A percentile compares a stretch with the other conserved stretches of the same genome.
Conservation (phyloP, 1,139 yeast genomes). For the Geotrichum klebahnii region DNA sequence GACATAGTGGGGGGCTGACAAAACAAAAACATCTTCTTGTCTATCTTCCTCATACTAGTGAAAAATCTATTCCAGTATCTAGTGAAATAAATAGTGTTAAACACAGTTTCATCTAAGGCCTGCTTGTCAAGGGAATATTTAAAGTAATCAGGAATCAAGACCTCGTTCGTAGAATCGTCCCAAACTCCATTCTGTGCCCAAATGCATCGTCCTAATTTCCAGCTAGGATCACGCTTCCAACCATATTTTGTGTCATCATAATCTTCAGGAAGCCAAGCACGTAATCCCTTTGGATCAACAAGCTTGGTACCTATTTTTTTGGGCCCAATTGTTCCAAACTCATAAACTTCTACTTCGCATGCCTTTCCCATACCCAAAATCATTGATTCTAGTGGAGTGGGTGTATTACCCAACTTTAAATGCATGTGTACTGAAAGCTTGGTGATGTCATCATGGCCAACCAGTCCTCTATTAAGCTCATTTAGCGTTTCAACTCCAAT, state of each 20-base stretch:
- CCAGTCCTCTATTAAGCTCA: conserved; percentile 53
- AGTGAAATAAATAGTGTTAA: conserved; percentile 59
- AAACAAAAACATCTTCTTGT: conserved; percentile 52
- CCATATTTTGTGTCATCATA: conserved; percentile 57
- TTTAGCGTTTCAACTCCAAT: conserved; percentile 77
- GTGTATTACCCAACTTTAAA: conserved; percentile 35
- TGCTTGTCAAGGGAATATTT: conserved; percentile 43
- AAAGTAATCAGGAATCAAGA: conserved; percentile 48
- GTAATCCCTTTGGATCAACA: conserved; percentile 63
- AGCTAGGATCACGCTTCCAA: conserved; percentile 55
- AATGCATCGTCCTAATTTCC: conserved; percentile 70
- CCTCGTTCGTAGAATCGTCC: conserved; percentile 46
- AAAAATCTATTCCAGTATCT: conserved; percentile 54
- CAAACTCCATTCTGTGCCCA: conserved; percentile 76
- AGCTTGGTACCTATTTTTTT: conserved; percentile 51
- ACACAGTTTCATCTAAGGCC: conserved; percentile 51
- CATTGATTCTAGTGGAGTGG: conserved; percentile 38
- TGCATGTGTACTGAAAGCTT: conserved; percentile 34
- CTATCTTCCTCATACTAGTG: conserved; percentile 46
- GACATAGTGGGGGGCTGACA: conserved; percentile 83
- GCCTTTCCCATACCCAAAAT: conserved; percentile 68
- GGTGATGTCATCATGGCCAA: conserved; percentile 34
- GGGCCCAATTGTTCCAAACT: conserved; percentile 70
- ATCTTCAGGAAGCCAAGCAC: conserved; percentile 51
- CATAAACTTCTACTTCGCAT: conserved; percentile 61